Conservation (phyloP, 2,329 filamentous ascomycete genomes). For the Fusarium torulosum region DNA sequence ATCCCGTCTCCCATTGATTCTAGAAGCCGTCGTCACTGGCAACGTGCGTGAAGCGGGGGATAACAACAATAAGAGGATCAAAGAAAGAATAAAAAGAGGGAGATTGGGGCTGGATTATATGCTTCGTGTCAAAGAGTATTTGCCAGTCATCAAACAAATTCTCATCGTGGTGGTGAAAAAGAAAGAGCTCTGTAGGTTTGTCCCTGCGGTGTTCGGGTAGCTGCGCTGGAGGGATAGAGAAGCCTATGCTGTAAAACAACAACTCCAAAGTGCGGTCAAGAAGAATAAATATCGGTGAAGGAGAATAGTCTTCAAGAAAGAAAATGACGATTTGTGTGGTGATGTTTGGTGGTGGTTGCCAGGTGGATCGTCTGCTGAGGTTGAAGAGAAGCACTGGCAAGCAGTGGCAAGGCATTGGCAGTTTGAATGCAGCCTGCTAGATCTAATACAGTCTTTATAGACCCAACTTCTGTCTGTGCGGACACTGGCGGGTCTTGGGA, state of each 20-base stretch:
- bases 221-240: slow-evolving; percentile 13
- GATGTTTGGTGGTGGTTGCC: slow-evolving; percentile 1
- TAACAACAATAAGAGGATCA: neutral
- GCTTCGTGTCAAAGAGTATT: slow-evolving; percentile 1
- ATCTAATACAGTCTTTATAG: neutral
- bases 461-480: neutral
- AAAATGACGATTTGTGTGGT: neutral
- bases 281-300: neutral
- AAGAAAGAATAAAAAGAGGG: neutral
- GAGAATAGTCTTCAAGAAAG: neutral
- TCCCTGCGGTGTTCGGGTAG: slow-evolving; percentile 28
- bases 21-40: slow-evolving; percentile 16
- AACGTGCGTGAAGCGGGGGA: slow-evolving; percentile 12
- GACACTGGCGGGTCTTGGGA: too few species aligned
- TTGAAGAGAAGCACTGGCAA: slow-evolving; percentile 21
- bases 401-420: slow-evolving; percentile 1
- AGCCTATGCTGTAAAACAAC: slow-evolving; percentile 10
- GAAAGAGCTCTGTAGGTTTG: slow-evolving; percentile 12
- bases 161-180: neutral
- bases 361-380: neutral
- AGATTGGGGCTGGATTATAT: neutral
- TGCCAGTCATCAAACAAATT: slow-evolving; percentile 13
- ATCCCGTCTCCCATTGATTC: slow-evolving; percentile 14
- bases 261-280: slow-evolving; percentile 17
- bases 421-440: neutral